Conservation (phyloP, 768 basidiomycete species). For the Leccinum imitatum region DNA sequence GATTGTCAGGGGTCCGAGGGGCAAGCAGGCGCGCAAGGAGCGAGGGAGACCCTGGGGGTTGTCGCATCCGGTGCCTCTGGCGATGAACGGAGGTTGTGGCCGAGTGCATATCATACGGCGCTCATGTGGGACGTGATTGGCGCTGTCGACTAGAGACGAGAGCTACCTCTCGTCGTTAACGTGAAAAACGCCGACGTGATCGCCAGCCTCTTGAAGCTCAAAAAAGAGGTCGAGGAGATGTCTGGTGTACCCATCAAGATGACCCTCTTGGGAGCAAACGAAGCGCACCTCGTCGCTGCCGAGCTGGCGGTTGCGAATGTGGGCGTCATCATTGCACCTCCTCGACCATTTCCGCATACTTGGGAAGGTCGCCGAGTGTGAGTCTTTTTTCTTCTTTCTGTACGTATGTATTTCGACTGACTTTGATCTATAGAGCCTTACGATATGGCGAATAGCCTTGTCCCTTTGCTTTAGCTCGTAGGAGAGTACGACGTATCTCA, state of each 20-base stretch:
- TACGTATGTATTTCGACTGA: not conserved
- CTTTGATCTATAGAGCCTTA: constrained; percentile 53
- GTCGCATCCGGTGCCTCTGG: too few species aligned
- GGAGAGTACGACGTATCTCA: constrained; percentile 70
- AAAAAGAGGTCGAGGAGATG: constrained; percentile 47
- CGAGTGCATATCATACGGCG: too few species aligned
- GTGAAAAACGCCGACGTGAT: constrained; percentile 77
- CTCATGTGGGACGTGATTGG: too few species aligned
- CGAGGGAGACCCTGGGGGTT: too few species aligned
- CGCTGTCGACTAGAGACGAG: constrained; percentile 21
- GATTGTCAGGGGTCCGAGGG: too few species aligned
- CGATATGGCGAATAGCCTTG: constrained; percentile 60
- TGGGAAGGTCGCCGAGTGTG: constrained; percentile 73
- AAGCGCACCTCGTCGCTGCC: constrained; percentile 47
- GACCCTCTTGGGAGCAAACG: constrained; percentile 59
- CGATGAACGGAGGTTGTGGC: too few species aligned
- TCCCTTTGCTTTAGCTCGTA: constrained; percentile 79
- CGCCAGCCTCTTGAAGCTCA: constrained; percentile 62
- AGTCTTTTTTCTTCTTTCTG: constrained; percentile 17
- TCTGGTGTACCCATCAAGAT: constrained; percentile 35
- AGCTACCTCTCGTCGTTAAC: constrained; percentile 61
- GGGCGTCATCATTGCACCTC: constrained; percentile 66
- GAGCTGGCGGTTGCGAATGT: constrained; percentile 55
- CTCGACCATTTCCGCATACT: constrained; percentile 58
- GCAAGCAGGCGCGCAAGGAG: too few species aligned